Evolutionary conservation across 164 flowering plant species (phyloP), one percentile per base, ranked within the genome.

Genomic region (Macadamia tetraphylla): DNA sequence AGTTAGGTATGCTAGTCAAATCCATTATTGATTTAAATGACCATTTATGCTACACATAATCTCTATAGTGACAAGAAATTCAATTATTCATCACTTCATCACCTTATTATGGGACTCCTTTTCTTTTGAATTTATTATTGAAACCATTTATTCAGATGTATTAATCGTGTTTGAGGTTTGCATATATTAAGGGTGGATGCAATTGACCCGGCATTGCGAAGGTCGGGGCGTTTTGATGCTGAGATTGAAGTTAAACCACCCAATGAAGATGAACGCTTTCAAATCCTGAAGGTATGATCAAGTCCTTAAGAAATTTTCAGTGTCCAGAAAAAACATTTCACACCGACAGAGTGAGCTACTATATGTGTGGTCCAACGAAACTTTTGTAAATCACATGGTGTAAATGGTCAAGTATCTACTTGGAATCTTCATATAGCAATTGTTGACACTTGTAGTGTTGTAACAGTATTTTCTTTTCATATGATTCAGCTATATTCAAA

Each of bases 231-330:
- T 67, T 89, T 95, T 84, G 96, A 91, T 85, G 71, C 76, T 70
- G 97, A 89, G 73, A 75, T 95, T 72, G 98, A 95, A 83, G 96
- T 95, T 58, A 81, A 93, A 29, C 74, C 86, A 29, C 99, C 99
- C n/a, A 82, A 71, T 68, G 98, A 89, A 76, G 84, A 74, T 52
- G 96, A 92, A 48, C 90, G 98, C 42, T 66, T 81, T 63, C 85
- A 92, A 77, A 91, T 95, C 72, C 87, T 95, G 9, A 75, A 82
- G 86, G 99, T 90, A 66, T 44, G 70, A 56, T 23, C 8, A 13
- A 17, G 29, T 61, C 2, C 31, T 18, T 23, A 15, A 9, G n/a
- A 60, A 56, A n/a, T 43, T 66, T 53, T 7, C 17, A 15, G 6
- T 29, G 43, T 29, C 12, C 6, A 7, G 31, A 9, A 9, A 9